Evolutionary conservation across 2,329 filamentous ascomycete species (phyloP), one percentile per base, ranked within the genome.

Genomic region (Claviceps maximensis): DNA sequence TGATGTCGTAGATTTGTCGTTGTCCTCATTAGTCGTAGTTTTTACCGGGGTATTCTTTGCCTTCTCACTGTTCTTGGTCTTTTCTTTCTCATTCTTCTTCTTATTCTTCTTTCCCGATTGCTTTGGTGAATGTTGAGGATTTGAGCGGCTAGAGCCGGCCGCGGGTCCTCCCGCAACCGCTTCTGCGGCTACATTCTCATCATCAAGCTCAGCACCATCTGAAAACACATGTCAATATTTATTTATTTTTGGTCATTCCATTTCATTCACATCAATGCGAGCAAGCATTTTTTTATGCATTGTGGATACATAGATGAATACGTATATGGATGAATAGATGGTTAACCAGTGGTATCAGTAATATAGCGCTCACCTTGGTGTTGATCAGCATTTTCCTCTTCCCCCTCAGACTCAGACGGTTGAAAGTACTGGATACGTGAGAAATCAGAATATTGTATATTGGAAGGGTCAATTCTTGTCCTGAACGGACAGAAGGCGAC

Each of bases 381-480:
- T 40, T 51, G 52, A n/a, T 55, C 49, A 2, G 19, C 54, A 31
- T 48, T 46, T 50, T 56, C 61, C 51, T 65, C 60, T 41, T 71
- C 71, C 15, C 61, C 62, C n/a, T 74, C 72, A 49, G 70, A 70
- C 53, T 73, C 66, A 41, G 66, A 63, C 10, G 62, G 57, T 50
- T 69, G 62, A 51, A 66, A 68, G 59, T 67, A 74, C 56, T 72
- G 64, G 50, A 74, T 61, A 33, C 71, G 64, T 56, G 68, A 71
- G 63, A 70, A 74, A 59, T 74, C 63, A 56, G 71, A 68, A 55
- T 64, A 69, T 58, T 72, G 66, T 53, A 74, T 64, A 57, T 68
- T 59, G 54, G 61, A 59, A 58, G 61, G 69, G 59, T 69, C 65
- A 63, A 70, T 54, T 56, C 67, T 65, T 54, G 69, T 60, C 67